These are phyloP conservation scores for Heliamphora exappendiculata DNA, from an alignment of 148 eudicot genomes.

Conservation along the genomic window DNA sequence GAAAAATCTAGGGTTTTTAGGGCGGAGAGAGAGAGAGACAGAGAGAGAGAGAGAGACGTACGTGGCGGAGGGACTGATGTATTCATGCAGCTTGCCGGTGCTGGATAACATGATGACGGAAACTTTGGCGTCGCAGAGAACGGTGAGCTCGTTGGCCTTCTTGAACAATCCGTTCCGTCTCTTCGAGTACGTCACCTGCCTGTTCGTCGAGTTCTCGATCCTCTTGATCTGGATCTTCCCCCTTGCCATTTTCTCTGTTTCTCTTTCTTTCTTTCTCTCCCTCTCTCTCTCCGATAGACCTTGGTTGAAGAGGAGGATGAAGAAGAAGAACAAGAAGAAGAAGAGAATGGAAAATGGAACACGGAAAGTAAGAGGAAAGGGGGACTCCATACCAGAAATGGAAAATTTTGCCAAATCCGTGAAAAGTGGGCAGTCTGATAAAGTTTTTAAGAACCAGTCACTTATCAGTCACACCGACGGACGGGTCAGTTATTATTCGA, in stretches of 20 bases:
- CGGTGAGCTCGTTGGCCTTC: slow-evolving; percentile 78
- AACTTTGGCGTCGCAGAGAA: slow-evolving; percentile 78
- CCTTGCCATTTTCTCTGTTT: slow-evolving; percentile 47
- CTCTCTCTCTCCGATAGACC: neutral
- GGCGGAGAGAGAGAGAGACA: neutral
- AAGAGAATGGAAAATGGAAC: neutral
- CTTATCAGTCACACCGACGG: slow-evolving; percentile 7
- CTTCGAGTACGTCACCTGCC: slow-evolving; percentile 91
- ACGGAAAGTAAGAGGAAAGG: neutral
- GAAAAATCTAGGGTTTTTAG: neutral
- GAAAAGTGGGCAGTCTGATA: slow-evolving; percentile 17
- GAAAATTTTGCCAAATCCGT: slow-evolving; percentile 26
- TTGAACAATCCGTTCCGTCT: slow-evolving; percentile 78
- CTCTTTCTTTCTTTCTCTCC: neutral
- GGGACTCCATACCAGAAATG: slow-evolving; percentile 12
- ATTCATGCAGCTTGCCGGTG: slow-evolving; percentile 66
- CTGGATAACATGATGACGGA: slow-evolving; percentile 78
- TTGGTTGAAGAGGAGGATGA: neutral
- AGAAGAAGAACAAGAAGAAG: neutral
- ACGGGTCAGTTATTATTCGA: neutral
- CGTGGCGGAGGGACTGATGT: slow-evolving; percentile 51
- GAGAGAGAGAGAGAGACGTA: slow-evolving; percentile 8
- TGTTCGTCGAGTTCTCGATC: slow-evolving; percentile 76
- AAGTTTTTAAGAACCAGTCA: slow-evolving; percentile 30
- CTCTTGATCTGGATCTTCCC: slow-evolving; percentile 88